Evolutionary conservation across 129 eudicot genomes (phyloP).

Genomic region (Tagetes erecta): DNA sequence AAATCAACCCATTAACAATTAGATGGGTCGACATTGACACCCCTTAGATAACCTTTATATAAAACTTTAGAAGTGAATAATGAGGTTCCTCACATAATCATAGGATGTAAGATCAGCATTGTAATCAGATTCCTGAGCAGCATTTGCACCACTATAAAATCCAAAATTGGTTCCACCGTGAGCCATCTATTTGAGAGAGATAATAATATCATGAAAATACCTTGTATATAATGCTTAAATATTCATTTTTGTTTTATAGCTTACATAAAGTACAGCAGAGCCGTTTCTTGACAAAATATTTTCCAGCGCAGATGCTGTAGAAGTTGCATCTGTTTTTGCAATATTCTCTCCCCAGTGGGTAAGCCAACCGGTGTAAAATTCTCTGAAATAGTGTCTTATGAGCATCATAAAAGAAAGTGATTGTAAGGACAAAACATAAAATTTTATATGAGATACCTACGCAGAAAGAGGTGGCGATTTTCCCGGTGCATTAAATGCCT

Average conservation of each 20-base stretch:
- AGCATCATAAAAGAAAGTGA: conserved; percentile 17
- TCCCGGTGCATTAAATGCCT: conserved; percentile 82
- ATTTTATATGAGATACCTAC: conserved; percentile 50
- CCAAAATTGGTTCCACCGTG: conserved; percentile 99
- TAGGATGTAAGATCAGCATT: conserved; percentile 95
- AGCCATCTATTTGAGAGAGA: conserved; percentile 62
- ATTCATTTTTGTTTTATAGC: conserved; percentile 17
- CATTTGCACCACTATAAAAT: conserved; percentile 89
- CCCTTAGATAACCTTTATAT: background rate
- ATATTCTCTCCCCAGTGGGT: conserved; percentile 93
- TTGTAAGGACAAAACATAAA: background rate
- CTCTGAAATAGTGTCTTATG: conserved; percentile 46
- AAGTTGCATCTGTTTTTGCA: conserved; percentile 76
- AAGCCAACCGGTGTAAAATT: conserved; percentile 97
- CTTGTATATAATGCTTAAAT: background rate
- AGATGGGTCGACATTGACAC: background rate
- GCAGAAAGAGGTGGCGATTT: conserved; percentile 95
- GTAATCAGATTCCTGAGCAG: conserved; percentile 68
- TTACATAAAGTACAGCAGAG: conserved; percentile 95
- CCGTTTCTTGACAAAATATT: conserved; percentile 73
- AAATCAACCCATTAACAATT: background rate
- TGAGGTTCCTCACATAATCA: conserved; percentile 71
- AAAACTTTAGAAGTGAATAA: background rate
- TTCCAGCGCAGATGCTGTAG: conserved; percentile 73
- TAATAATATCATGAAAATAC: conserved; percentile 15